A percentile compares a stretch with the other conserved stretches of the same genome.
These are phyloP conservation scores for Fraxinus floribunda DNA, from an alignment of 305 asterid species.

Conservation along the genomic window DNA sequence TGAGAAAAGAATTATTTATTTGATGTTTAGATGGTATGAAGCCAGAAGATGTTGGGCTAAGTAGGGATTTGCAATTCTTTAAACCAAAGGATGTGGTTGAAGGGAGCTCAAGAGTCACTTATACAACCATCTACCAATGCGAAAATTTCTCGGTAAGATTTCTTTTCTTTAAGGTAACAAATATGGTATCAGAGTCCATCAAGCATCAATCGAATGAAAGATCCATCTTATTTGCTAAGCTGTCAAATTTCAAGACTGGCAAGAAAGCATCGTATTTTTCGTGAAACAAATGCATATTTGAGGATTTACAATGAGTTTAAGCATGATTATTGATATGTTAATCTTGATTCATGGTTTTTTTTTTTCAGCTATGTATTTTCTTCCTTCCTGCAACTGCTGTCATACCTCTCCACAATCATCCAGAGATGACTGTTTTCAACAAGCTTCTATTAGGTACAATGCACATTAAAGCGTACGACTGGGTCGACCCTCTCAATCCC, in stretches of 20 bases:
- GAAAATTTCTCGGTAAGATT: slow-evolving; percentile 39
- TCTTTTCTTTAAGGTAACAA: background rate
- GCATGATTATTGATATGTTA: background rate
- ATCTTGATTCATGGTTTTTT: background rate
- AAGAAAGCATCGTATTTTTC: too few species aligned
- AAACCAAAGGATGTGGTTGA: slow-evolving; percentile 38
- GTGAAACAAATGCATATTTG: background rate
- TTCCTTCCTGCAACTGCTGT: slow-evolving; percentile 70
- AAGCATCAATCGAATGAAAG: background rate
- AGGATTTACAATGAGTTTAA: background rate
- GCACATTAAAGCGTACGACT: slow-evolving; percentile 89
- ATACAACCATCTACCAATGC: slow-evolving; percentile 61
- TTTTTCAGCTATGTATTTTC: slow-evolving; percentile 69
- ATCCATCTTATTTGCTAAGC: background rate
- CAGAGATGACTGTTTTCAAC: slow-evolving; percentile 91
- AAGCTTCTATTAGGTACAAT: slow-evolving; percentile 81
- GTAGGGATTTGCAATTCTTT: slow-evolving; percentile 58
- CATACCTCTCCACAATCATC: slow-evolving; percentile 96
- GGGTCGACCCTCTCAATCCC: slow-evolving; percentile 41
- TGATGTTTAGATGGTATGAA: slow-evolving; percentile 50
- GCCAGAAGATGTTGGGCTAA: slow-evolving; percentile 76
- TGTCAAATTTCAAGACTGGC: background rate
- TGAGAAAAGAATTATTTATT: background rate
- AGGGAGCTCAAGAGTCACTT: slow-evolving; percentile 52
- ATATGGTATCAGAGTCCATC: background rate